Base-by-base conservation (phyloP, 2,329 filamentous ascomycete species). In the Stachybotrys chartarum region DNA sequence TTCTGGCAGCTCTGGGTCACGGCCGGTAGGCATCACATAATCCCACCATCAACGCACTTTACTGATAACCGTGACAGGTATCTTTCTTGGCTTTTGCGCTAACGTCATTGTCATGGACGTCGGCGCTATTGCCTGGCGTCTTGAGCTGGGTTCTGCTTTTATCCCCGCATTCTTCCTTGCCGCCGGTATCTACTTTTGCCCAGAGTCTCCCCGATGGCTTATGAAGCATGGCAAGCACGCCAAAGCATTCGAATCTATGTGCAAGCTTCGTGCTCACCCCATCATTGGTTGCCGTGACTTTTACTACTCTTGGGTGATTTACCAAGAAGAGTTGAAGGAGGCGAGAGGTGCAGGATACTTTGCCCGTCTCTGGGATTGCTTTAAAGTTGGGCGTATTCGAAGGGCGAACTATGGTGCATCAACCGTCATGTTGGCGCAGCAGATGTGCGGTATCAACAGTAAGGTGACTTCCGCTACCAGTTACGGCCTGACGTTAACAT, bases 381-480 rank as follows among this genome's bases (percentile, higher is more conserved):
- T 89, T 65, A 82, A 83, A 24, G 78, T 89, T 46, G 83, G 86
- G 1, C 77, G 87, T 54, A 77, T 88, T n/a, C 77, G 85, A 44
- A 78, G 85, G 42, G 89, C 90, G 1, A 91, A 85, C 30, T 80
- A 87, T 50, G 90, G 88, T 32, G 87, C 88, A 1, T 87, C 85
- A 56, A 85, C 84, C 1, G 88, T 93, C 60, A 94, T 94, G 89
- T 80, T 87, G 64, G 84, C 83, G 0, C 85, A 88, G 68, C 84
- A 87, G 68, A 69, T 69, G 61, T 66, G 57, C 8, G 63, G 62
- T 12, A 66, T 66, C 54, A 63, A 63, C 54, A 65, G 63, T 63
- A 54, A 55, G 59, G 58, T 45, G n/a, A 0, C 17, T 18, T 18
- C 3, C 2, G 0, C 10, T 8, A 24, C n/a, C 3, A 65, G 63